These are phyloP conservation scores for Ceratocystis albifundus DNA, from an alignment of 2,329 filamentous ascomycete species.

Conservation along the genomic window DNA sequence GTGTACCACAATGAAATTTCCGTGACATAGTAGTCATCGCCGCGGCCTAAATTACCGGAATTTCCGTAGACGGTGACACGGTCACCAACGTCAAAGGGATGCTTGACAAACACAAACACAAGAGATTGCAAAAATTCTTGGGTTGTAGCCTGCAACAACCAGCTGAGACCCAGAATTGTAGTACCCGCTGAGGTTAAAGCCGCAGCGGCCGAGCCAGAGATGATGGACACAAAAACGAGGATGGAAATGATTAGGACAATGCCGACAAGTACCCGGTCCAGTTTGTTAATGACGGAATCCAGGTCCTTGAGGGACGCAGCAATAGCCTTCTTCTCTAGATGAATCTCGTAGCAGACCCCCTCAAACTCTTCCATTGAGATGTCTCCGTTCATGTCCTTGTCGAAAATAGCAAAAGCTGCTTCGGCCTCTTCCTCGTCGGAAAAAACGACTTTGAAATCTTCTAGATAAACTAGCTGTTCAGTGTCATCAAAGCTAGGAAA, in stretches of 20 bases:
- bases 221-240: conserved; percentile 77
- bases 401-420: conserved; percentile 81
- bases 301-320: conserved; percentile 89
- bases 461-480: conserved; percentile 62
- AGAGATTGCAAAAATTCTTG: conserved; percentile 90
- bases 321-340: conserved; percentile 88
- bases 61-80: conserved; percentile 86
- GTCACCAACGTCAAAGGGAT: conserved; percentile 93
- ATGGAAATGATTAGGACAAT: conserved; percentile 70
- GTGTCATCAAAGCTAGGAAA: conserved; percentile 45
- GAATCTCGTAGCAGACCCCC: conserved; percentile 85
- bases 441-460: conserved; percentile 70
- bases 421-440: conserved; percentile 75
- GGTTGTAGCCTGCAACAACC: conserved; percentile 84
- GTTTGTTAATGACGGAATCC: conserved; percentile 81
- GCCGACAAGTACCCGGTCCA: conserved; percentile 81
- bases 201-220: conserved; percentile 80
- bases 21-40: conserved; percentile 93
- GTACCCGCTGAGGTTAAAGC: conserved; percentile 85
- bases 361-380: conserved; percentile 94
- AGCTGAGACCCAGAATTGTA: conserved; percentile 75
- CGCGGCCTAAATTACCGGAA: conserved; percentile 62
- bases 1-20: conserved; percentile 88
- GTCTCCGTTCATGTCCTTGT: conserved; percentile 93
- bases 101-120: conserved; percentile 94